A percentile compares a stretch with the other conserved stretches of the same genome.
These are phyloP conservation scores for Pharus latifolius DNA, from an alignment of 176 grass and related monocot genomes.

Conservation along the genomic window DNA sequence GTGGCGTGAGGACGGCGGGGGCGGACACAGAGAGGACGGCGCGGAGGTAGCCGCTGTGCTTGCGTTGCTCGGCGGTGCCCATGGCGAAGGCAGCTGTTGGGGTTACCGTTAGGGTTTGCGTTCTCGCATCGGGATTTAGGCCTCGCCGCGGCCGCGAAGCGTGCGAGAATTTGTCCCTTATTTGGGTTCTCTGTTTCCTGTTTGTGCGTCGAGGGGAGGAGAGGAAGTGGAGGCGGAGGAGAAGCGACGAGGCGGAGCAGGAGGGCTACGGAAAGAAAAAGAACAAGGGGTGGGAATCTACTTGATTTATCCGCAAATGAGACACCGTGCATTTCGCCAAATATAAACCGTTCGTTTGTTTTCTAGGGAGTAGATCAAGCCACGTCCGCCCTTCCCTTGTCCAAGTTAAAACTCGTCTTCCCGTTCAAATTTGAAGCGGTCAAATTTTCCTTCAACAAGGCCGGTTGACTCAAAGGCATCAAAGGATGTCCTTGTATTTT, in stretches of 20 bases:
- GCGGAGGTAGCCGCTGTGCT: constrained; percentile 70
- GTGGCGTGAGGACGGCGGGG: background rate
- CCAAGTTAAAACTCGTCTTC: too few relatives aligned
- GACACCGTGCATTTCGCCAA: too few relatives aligned
- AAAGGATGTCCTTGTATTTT: too few relatives aligned
- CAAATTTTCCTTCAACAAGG: too few relatives aligned
- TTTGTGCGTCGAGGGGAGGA: background rate
- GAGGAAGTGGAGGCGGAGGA: background rate
- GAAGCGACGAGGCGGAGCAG: background rate
- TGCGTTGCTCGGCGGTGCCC: constrained; percentile 3
- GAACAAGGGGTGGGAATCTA: too few relatives aligned
- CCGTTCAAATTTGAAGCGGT: too few relatives aligned
- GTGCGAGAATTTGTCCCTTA: background rate
- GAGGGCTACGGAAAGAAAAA: too few relatives aligned
- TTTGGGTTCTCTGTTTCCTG: background rate
- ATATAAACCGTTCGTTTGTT: too few relatives aligned
- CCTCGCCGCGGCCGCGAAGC: background rate
- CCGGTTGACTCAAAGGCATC: too few relatives aligned
- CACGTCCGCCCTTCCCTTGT: too few relatives aligned
- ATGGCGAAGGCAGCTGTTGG: background rate
- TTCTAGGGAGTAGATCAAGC: too few relatives aligned
- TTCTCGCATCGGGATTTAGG: background rate
- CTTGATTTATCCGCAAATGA: too few relatives aligned
- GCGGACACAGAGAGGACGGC: constrained; percentile 27
- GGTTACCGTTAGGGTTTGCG: background rate